phyloP scores from a whole-genome alignment of 1,284 basidiomycete genomes.

The Rhodofomes roseus region DNA sequence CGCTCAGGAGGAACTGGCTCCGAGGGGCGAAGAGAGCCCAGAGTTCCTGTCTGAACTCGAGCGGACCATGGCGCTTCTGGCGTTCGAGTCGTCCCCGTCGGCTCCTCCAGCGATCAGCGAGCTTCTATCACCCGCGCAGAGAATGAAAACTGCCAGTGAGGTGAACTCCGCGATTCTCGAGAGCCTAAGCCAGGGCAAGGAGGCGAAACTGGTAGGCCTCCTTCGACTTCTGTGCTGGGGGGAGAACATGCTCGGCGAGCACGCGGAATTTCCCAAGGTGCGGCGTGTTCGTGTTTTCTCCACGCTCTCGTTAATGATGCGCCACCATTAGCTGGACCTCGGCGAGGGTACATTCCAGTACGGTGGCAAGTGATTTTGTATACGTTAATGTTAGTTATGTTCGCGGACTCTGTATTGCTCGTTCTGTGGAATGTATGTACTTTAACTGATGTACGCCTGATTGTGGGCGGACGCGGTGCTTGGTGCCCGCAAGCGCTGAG shows the following conservation, averaged over 20 bases:
- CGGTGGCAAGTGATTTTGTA: conserved; percentile 11
- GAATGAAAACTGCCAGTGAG: conserved; percentile 90
- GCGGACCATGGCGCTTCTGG: conserved; percentile 92
- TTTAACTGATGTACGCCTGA: not conserved
- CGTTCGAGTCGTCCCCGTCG: conserved; percentile 73
- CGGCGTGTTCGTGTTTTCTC: conserved; percentile 7
- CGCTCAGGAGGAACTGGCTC: conserved; percentile 91
- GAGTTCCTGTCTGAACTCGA: conserved; percentile 92
- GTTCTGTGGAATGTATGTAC: not conserved
- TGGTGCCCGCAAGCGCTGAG: not conserved
- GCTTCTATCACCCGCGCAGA: conserved; percentile 81
- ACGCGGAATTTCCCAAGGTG: conserved; percentile 74
- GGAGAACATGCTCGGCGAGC: conserved; percentile 74
- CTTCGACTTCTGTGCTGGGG: conserved; percentile 88
- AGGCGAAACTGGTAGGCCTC: conserved; percentile 87
- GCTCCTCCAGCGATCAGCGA: conserved; percentile 70
- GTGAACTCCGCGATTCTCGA: conserved; percentile 95
- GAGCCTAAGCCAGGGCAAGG: conserved; percentile 86
- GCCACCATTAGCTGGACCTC: conserved; percentile 22
- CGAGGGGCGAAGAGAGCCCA: conserved; percentile 91
- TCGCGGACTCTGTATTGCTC: not conserved
- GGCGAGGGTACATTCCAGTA: conserved; percentile 25
- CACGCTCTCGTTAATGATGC: not conserved
- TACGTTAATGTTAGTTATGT: not conserved
- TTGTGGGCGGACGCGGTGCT: not conserved